Conservation (phyloP, 108 stramenopile species). For the Nitzschia inconspicua region DNA sequence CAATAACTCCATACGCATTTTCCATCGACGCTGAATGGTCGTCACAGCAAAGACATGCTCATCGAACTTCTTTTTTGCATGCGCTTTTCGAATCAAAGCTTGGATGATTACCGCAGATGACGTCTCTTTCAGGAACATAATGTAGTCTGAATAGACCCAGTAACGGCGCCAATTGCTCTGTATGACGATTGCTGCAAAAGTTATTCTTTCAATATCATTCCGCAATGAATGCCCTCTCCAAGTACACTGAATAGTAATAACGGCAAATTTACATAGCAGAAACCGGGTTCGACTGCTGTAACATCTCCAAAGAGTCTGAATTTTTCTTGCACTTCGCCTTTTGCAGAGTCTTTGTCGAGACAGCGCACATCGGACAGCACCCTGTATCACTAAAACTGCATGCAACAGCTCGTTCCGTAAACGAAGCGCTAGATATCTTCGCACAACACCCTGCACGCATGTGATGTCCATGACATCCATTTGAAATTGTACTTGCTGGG, state of each 20-base stretch:
- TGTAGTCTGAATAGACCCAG: slow-evolving; percentile 10
- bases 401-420: neutral
- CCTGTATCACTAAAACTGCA: slow-evolving; percentile 22
- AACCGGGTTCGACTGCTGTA: slow-evolving; percentile 9
- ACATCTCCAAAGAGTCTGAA: slow-evolving; percentile 35
- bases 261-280: too few relatives aligned
- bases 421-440: slow-evolving; percentile 27
- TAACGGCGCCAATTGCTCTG: slow-evolving; percentile 18
- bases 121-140: neutral
- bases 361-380: slow-evolving; percentile 15
- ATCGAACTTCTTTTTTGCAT: neutral
- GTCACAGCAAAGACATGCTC: neutral
- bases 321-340: neutral
- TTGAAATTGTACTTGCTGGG: slow-evolving; percentile 33
- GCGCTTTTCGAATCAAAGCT: slow-evolving; percentile 1
- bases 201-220: neutral
- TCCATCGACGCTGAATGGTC: slow-evolving; percentile 17
- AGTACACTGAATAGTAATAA: neutral
- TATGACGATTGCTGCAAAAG: slow-evolving; percentile 19
- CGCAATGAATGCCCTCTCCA: slow-evolving; percentile 7
- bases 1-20: neutral
- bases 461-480: slow-evolving; percentile 42
- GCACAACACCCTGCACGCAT: slow-evolving; percentile 37
- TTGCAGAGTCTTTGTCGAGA: slow-evolving; percentile 1
- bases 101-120: slow-evolving; percentile 11